Evolutionary conservation across 192 early-diverging fungal genomes (phyloP).

Genomic region (Gamsiella multidivaricata): DNA sequence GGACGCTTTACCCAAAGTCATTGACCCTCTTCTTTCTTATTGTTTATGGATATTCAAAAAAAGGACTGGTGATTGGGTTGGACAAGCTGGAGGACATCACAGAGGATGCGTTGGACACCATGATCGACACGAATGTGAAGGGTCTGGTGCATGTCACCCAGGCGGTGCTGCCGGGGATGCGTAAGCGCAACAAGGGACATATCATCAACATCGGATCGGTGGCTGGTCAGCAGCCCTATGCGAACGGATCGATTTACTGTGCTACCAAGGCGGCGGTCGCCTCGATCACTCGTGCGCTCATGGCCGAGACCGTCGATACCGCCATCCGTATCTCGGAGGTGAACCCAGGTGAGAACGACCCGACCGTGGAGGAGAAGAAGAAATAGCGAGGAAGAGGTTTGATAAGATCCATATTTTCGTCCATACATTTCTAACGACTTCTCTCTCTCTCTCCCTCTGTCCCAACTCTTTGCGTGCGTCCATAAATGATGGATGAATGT

Average conservation of each 20-base stretch:
- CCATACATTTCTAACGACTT: neutral
- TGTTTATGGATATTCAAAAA: neutral
- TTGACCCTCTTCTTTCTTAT: neutral
- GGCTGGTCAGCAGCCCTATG: conserved; percentile 78
- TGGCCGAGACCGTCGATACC: conserved; percentile 79
- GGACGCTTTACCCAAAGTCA: no score
- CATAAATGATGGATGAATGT: neutral
- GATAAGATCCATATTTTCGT: no score
- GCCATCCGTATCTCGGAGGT: conserved; percentile 86
- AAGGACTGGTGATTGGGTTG: conserved; percentile 77
- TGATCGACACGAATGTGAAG: conserved; percentile 93
- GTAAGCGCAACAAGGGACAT: conserved; percentile 70
- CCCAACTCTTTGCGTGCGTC: neutral
- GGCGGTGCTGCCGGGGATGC: conserved; percentile 86
- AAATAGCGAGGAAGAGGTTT: neutral
- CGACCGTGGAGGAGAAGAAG: no score
- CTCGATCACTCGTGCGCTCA: conserved; percentile 81
- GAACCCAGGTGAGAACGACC: conserved; percentile 72
- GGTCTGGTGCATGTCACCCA: conserved; percentile 84
- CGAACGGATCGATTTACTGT: conserved; percentile 83
- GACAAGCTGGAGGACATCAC: conserved; percentile 71
- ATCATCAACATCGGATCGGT: conserved; percentile 91
- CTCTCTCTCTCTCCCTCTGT: neutral
- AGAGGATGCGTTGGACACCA: conserved; percentile 71
- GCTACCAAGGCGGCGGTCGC: conserved; percentile 86